A percentile compares a stretch with the other conserved stretches of the same genome.
Conservation (phyloP, 73 alveolate genomes). For the Symbiodinium pilosum region DNA sequence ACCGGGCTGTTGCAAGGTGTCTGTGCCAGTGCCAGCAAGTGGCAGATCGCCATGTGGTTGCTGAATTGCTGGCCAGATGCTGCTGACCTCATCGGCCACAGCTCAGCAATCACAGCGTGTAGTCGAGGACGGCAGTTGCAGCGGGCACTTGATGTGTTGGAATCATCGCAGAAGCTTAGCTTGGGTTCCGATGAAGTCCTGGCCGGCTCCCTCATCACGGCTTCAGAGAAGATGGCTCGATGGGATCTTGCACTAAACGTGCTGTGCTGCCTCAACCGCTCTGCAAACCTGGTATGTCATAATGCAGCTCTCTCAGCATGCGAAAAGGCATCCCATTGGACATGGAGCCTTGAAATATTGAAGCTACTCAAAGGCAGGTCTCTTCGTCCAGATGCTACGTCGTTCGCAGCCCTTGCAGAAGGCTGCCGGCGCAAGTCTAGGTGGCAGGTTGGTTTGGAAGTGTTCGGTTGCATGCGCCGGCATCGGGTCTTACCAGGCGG, state of each 20-base stretch:
- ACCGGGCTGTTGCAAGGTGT: slow-evolving; percentile 19
- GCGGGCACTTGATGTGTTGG: neutral
- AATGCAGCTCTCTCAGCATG: slow-evolving; percentile 27
- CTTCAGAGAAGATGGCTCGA: slow-evolving; percentile 27
- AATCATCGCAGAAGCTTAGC: neutral
- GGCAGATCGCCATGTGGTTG: slow-evolving; percentile 29
- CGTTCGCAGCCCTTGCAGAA: slow-evolving; percentile 3
- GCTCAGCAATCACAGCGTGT: slow-evolving; percentile 53
- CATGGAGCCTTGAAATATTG: neutral
- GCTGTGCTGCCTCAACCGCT: neutral
- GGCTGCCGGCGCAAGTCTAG: neutral
- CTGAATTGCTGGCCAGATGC: neutral
- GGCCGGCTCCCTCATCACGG: slow-evolving; percentile 38
- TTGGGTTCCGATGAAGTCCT: slow-evolving; percentile 29
- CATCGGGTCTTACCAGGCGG: neutral
- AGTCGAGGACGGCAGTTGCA: slow-evolving; percentile 24
- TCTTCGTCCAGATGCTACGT: neutral
- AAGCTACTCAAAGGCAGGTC: neutral
- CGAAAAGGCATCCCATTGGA: slow-evolving; percentile 41
- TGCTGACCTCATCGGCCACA: slow-evolving; percentile 34
- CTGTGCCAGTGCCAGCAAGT: neutral
- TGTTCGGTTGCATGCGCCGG: neutral
- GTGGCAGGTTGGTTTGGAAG: neutral
- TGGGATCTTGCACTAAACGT: slow-evolving; percentile 44
- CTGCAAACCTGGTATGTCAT: slow-evolving; percentile 2